Base-by-base conservation (phyloP, 78 protist species). In the Tieghemostelium lacteum region DNA sequence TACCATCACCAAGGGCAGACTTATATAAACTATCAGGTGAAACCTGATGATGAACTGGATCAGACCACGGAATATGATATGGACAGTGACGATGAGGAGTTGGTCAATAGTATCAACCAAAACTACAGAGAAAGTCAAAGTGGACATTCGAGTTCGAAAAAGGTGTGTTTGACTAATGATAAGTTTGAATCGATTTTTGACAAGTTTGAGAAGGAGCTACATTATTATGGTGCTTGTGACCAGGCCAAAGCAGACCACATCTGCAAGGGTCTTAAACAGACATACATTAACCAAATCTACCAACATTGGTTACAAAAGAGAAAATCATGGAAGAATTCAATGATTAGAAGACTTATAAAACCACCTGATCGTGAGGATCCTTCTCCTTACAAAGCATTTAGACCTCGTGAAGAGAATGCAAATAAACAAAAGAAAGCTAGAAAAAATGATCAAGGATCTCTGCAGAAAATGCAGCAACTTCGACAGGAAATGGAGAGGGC, bases 321-420 rank as follows among this genome's bases (percentile, higher is more conserved):
- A 36, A 83, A 83, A 52, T 19, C 40, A 28, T 12, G 10, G 14
- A 52, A 33, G 12, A 67, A 73, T 2, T 26, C 91, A 8, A 26
- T 83, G 7, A 20, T 83, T 22, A 45, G 78, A 24, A 42, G 91
- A 34, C 31, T 83, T 0, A 63, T 83, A n/a, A 26, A 52, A 37
- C 93, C 67, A 54, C 93, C 93, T n/a, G 87, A 75, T 10, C 64
- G 80, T 3, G 93, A 88, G 10, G 93, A 88, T 54, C 93, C 78
- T 0, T 73, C 86, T 33, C 93, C 93, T 5, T 88, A 57, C 60
- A 88, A 74, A 66, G 93, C 93, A 1, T 88, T 88, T 80, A 50
- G 93, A 31, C 33, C 86, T 0, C 42, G 93, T 22, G 85, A 69
- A 58, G 42, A 49, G 28, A 87, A 88, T 14, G 67, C 28, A 14